A percentile compares a stretch with the other conserved stretches of the same genome.
Conservation (phyloP, 352 stramenopile species). For the Phytophthora idaei region DNA sequence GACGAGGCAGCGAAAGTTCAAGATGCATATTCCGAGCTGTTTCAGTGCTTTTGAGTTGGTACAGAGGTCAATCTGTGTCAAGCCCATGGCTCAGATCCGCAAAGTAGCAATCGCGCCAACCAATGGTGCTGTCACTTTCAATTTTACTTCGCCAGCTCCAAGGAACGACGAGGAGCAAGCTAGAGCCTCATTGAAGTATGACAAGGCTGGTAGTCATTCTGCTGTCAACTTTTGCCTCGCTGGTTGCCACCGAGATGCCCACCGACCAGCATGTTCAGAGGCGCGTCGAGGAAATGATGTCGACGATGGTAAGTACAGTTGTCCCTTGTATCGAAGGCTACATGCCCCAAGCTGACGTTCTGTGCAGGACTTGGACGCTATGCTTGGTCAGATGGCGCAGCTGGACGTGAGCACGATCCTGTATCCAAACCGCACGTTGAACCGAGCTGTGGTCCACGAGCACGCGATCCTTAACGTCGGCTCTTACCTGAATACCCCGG, state of each 20-base stretch:
- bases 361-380: slow-evolving; percentile 38
- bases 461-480: slow-evolving; percentile 86
- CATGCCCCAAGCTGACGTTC: slow-evolving; percentile 1
- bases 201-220: slow-evolving; percentile 4
- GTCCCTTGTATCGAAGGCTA: no score
- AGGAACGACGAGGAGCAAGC: not conserved
- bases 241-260: slow-evolving; percentile 1
- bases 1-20: slow-evolving; percentile 24
- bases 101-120: not conserved
- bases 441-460: slow-evolving; percentile 61
- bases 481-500: slow-evolving; percentile 89
- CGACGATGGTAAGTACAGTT: slow-evolving; percentile 32
- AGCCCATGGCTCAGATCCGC: slow-evolving; percentile 25
- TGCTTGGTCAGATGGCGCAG: slow-evolving; percentile 93
- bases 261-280: slow-evolving; percentile 20
- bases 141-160: slow-evolving; percentile 19
- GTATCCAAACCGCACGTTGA: slow-evolving; percentile 62
- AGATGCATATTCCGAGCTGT: slow-evolving; percentile 10
- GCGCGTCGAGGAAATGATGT: slow-evolving; percentile 34
- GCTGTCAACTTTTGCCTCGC: slow-evolving; percentile 3
- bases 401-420: slow-evolving; percentile 88
- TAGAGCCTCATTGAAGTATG: slow-evolving; percentile 12
- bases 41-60: slow-evolving; percentile 15
- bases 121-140: slow-evolving; percentile 24
- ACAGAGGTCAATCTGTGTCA: slow-evolving; percentile 21